These are phyloP conservation scores for Aaosphaeria arxii DNA, from an alignment of 2,329 filamentous ascomycete genomes.

Conservation along the genomic window DNA sequence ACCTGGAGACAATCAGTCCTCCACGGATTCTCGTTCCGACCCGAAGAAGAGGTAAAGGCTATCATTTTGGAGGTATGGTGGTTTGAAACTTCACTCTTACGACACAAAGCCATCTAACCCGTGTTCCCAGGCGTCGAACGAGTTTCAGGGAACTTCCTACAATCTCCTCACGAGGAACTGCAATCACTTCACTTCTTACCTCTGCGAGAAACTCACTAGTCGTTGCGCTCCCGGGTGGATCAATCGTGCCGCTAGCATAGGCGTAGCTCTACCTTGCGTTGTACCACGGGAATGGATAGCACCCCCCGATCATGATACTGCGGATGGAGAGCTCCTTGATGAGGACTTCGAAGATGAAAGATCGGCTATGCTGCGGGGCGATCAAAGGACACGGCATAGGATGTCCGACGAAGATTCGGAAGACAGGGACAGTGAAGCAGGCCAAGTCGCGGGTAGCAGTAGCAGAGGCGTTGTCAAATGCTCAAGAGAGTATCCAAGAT, in stretches of 20 bases:
- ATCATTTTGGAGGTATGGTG: conserved; percentile 56
- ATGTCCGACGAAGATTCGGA: conserved; percentile 23
- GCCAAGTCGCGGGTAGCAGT: conserved; percentile 23
- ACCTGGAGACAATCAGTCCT: conserved; percentile 73
- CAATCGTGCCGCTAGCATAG: conserved; percentile 81
- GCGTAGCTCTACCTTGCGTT: conserved; percentile 75
- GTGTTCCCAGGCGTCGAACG: conserved; percentile 55
- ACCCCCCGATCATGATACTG: conserved; percentile 71
- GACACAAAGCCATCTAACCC: background rate
- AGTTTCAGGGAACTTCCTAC: conserved; percentile 73
- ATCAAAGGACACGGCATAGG: conserved; percentile 28
- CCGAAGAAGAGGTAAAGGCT: conserved; percentile 65
- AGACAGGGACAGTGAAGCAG: conserved; percentile 25
- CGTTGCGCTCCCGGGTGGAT: conserved; percentile 70
- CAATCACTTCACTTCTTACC: conserved; percentile 80
- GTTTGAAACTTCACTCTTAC: background rate
- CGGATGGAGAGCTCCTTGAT: conserved; percentile 67
- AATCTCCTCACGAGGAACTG: conserved; percentile 82
- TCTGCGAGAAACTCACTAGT: conserved; percentile 71
- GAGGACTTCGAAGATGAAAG: conserved; percentile 56
- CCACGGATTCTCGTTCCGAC: conserved; percentile 73
- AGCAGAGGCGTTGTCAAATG: conserved; percentile 31
- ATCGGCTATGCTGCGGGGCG: conserved; percentile 56
- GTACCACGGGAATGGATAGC: conserved; percentile 81
- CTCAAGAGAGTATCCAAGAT: conserved; percentile 29